A percentile compares a stretch with the other conserved stretches of the same genome.
These are phyloP conservation scores for Lasiosphaeria hispida DNA, from an alignment of 495 filamentous ascomycete species.

Conservation along the genomic window DNA sequence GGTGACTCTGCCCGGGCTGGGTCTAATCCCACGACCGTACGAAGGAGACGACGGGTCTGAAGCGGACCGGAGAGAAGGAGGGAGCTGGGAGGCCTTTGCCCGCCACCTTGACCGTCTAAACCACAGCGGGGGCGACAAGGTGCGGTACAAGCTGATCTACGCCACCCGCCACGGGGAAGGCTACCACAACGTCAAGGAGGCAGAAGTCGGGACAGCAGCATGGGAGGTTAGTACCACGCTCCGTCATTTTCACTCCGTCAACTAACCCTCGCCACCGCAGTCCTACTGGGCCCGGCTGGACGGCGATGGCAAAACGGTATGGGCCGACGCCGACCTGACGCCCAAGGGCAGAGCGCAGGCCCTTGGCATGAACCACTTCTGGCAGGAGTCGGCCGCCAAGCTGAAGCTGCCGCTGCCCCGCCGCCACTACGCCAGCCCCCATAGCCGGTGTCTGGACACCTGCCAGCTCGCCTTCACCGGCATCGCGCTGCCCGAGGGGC, in stretches of 20 bases:
- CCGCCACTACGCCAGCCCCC: slow-evolving; percentile 66
- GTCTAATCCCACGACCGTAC: slow-evolving; percentile 30
- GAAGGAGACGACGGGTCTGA: slow-evolving; percentile 28
- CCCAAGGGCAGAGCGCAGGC: slow-evolving; percentile 60
- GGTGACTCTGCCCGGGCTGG: slow-evolving; percentile 30
- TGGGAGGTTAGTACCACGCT: slow-evolving; percentile 31
- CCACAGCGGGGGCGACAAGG: slow-evolving; percentile 7
- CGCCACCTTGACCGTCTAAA: slow-evolving; percentile 31
- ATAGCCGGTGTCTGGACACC: slow-evolving; percentile 66
- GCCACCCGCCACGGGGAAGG: slow-evolving; percentile 37
- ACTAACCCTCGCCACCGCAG: slow-evolving; percentile 12
- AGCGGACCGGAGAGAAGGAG: slow-evolving; percentile 14
- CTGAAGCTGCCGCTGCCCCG: slow-evolving; percentile 62
- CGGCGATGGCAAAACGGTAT: slow-evolving; percentile 63
- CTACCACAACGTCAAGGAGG: slow-evolving; percentile 38
- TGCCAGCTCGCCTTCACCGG: slow-evolving; percentile 58
- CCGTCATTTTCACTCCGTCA: neutral
- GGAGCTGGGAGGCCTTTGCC: slow-evolving; percentile 33
- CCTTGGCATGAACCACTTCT: slow-evolving; percentile 59
- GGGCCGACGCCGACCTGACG: slow-evolving; percentile 71
- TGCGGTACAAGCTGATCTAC: slow-evolving; percentile 35
- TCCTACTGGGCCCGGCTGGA: slow-evolving; percentile 66
- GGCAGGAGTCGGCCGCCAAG: slow-evolving; percentile 50
- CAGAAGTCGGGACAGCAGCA: slow-evolving; percentile 29
- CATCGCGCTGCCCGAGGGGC: slow-evolving; percentile 41